Evolutionary conservation across 257 asterid species (phyloP), one percentile per base, ranked within the genome.

Genomic region (Thymus mandschuricus): DNA sequence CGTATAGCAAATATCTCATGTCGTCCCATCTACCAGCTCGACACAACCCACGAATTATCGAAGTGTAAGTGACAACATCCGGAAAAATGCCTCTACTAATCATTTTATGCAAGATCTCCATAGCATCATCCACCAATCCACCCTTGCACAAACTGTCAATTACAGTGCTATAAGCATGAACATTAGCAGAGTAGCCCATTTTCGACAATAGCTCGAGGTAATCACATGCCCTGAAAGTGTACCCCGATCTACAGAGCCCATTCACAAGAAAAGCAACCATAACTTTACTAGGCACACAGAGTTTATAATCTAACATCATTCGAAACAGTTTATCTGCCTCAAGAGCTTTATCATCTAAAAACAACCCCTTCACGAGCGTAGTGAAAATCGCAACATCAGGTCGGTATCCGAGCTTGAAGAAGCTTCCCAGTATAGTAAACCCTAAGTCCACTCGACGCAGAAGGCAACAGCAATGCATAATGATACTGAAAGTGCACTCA

Each of bases 401-500:
- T 15, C 35, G 4, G 49, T 33, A 51, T 1, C 61, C 71, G 50
- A 31, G 58, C 49, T 50, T 66, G 50, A 66, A 50, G 35, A 31
- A 33, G 51, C 49, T 65, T 40, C 71, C 71, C 35, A 66, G 4
- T 3, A 35, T 5, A 66, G 71, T 30, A 45, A 65, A 65, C 11
- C 59, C 70, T 6, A 65, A 33, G 27, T 65, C 70, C 2, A 65
- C 58, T 7, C 70, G 70, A 46, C 46, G 30, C 4, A 46, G 29
- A 30, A 50, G 60, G 61, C 71, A 66, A 33, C 51, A 66, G 33
- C 59, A 66, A 49, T 66, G 54, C 41, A 44, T 64, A 11, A 46
- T 30, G 69, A 44, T 64, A 6, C 38, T 1, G 55, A 44, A 21
- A 0, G 69, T 64, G 69, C 44, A 64, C 41, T 30, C 40, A 44